phyloP scores from a whole-genome alignment of 1,284 basidiomycete species.

The Thecaphora thlaspeos region DNA sequence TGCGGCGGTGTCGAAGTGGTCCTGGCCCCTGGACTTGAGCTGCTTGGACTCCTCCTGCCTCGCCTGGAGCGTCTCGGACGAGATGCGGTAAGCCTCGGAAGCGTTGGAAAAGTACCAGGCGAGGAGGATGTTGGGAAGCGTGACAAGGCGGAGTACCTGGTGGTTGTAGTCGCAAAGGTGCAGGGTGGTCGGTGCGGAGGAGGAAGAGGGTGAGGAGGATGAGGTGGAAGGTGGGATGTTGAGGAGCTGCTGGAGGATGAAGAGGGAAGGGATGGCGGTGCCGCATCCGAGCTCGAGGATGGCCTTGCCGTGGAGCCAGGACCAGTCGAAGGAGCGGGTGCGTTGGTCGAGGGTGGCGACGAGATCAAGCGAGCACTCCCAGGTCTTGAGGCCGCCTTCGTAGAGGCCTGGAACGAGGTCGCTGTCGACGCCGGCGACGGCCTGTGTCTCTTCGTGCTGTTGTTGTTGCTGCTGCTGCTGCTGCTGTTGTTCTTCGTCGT shows the following conservation, averaged over 20 bases:
- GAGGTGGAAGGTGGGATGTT: slow-evolving; percentile 16
- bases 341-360: slow-evolving; percentile 55
- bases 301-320: slow-evolving; percentile 12
- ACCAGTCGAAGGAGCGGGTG: background rate
- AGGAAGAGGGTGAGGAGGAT: background rate
- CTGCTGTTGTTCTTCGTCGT: slow-evolving; percentile 30
- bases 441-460: slow-evolving; percentile 61
- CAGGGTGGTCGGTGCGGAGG: slow-evolving; percentile 55
- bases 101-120: slow-evolving; percentile 61
- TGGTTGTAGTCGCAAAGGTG: slow-evolving; percentile 91
- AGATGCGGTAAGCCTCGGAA: slow-evolving; percentile 9
- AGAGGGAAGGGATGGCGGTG: slow-evolving; percentile 79
- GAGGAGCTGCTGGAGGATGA: slow-evolving; percentile 69
- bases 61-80: slow-evolving; percentile 1
- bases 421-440: slow-evolving; percentile 62
- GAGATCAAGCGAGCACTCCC: slow-evolving; percentile 92
- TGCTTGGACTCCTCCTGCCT: slow-evolving; percentile 5
- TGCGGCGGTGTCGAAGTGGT: slow-evolving; percentile 18
- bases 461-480: slow-evolving; percentile 30
- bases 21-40: slow-evolving; percentile 24
- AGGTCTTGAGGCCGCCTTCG: slow-evolving; percentile 94
- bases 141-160: slow-evolving; percentile 73
- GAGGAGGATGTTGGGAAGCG: slow-evolving; percentile 76
- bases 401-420: slow-evolving; percentile 90
- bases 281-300: slow-evolving; percentile 76